Base-by-base conservation (phyloP, 257 asterid genomes). In the Fraxinus anomala region DNA sequence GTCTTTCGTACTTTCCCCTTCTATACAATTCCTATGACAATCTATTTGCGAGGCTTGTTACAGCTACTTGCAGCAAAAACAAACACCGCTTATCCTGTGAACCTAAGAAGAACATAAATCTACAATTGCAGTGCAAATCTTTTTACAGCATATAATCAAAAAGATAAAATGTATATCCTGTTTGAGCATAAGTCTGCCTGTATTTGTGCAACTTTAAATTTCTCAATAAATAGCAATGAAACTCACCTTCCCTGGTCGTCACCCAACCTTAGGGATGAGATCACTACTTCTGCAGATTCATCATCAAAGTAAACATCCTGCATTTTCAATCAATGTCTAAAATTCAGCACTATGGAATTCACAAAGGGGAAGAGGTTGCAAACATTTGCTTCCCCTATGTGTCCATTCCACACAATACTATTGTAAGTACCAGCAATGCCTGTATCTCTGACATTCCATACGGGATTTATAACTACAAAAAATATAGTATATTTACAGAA, bases 201-300 rank as follows among this genome's bases (percentile, higher is more conserved):
- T 39, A 39, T 39, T 39, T 10, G 42, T 37, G 76, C 75, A 73
- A 44, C 44, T 13, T 61, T 47, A 70, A 75, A 6, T 26, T 65
- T 2, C 17, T 68, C 17, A 40, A 66, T 44, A 34, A 72, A 71
- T 21, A 54, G 11, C 23, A 73, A 73, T 6, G 54, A 69, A 78
- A 87, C 97, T 85, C 81, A 93, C 99, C 99, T 93, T 75, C 97
- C 97, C 78, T 96, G 97, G 83, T 92, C 97, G 81, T 91, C 97
- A 61, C 96, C 98, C 92, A 96, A 86, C 87, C 98, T 86, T 74
- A 96, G 85, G 76, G 99, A 92, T 74, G 99, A 96, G 80, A 96
- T 89, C 77, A 96, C 98, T 24, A 96, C 98, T 88, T 96, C 99
- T 70, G 98, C 99, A 73, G 96, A 89, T 78, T 95, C 97, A 33